phyloP scores from a whole-genome alignment of 306 rosid species.

The Sophora flavescens region DNA sequence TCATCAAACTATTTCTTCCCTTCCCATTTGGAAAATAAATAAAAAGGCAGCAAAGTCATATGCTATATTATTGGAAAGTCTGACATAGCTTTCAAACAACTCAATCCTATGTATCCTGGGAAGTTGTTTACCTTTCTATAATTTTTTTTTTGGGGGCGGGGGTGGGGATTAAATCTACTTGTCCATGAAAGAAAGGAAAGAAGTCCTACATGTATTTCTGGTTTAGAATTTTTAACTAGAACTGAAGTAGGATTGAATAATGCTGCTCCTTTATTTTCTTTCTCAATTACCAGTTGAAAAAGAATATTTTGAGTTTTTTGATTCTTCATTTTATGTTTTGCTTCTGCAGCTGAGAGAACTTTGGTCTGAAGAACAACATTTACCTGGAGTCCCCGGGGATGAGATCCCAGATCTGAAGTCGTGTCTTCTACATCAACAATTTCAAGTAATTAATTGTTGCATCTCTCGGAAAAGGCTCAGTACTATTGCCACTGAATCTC shows the following conservation, averaged over 20 bases:
- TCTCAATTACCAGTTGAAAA: conserved; percentile 37
- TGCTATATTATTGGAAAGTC: conserved; percentile 12
- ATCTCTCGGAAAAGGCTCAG: conserved; percentile 84
- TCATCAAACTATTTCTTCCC: conserved; percentile 5
- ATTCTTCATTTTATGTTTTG: not conserved
- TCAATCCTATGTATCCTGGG: conserved; percentile 3
- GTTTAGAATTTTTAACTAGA: conserved; percentile 30
- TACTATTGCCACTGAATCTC: conserved; percentile 71
- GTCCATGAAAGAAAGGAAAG: conserved; percentile 31
- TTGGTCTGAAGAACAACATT: conserved; percentile 73
- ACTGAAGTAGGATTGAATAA: conserved; percentile 28
- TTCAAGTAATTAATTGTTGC: conserved; percentile 95
- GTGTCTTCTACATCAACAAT: conserved; percentile 85
- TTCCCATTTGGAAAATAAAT: conserved; percentile 20
- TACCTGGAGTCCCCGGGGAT: conserved; percentile 82
- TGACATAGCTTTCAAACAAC: conserved; percentile 26
- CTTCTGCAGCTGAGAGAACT: conserved; percentile 78
- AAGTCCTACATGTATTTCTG: conserved; percentile 7
- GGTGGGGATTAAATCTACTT: not conserved
- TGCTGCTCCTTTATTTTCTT: conserved; percentile 35
- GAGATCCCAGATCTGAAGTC: conserved; percentile 89
- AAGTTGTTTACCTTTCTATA: conserved; percentile 20
- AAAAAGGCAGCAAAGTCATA: conserved; percentile 2
- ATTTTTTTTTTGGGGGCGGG: too few relatives aligned
- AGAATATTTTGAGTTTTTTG: conserved; percentile 22